Conservation (phyloP, 176 grass and related monocot species). For the Urochloa ruziziensis region DNA sequence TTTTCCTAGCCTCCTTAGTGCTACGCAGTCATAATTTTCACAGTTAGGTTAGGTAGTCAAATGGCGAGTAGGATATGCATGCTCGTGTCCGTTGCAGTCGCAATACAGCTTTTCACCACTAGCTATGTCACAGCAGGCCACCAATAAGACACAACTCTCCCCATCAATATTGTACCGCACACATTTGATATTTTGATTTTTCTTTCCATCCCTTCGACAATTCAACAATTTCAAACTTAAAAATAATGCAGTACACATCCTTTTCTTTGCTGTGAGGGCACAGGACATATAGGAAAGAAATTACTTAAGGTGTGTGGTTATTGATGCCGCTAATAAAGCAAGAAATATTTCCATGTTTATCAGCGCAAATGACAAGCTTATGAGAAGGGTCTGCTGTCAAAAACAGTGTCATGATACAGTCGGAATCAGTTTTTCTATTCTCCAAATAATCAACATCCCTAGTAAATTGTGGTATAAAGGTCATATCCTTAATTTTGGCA, state of each 20-base stretch:
- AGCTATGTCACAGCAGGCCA: conserved; percentile 77
- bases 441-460: conserved; percentile 70
- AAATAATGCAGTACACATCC: background rate
- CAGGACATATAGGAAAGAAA: background rate
- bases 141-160: conserved; percentile 66
- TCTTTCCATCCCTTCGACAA: conserved; percentile 76
- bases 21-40: too few species aligned
- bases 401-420: conserved; percentile 84
- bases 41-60: too few species aligned
- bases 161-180: conserved; percentile 73
- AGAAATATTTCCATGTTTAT: conserved; percentile 67
- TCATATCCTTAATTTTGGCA: conserved; percentile 77
- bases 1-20: too few species aligned
- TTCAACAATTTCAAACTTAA: too few species aligned
- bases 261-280: background rate
- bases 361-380: conserved; percentile 62
- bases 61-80: too few species aligned
- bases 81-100: conserved; percentile 66
- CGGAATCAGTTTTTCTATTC: conserved; percentile 40
- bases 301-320: conserved; percentile 63
- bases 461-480: conserved; percentile 58
- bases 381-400: conserved; percentile 40
- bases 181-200: conserved; percentile 85
- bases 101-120: conserved; percentile 83
- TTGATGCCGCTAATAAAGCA: conserved; percentile 82